phyloP scores from a whole-genome alignment of 495 filamentous ascomycete species.

The Endocarpon pusillum region DNA sequence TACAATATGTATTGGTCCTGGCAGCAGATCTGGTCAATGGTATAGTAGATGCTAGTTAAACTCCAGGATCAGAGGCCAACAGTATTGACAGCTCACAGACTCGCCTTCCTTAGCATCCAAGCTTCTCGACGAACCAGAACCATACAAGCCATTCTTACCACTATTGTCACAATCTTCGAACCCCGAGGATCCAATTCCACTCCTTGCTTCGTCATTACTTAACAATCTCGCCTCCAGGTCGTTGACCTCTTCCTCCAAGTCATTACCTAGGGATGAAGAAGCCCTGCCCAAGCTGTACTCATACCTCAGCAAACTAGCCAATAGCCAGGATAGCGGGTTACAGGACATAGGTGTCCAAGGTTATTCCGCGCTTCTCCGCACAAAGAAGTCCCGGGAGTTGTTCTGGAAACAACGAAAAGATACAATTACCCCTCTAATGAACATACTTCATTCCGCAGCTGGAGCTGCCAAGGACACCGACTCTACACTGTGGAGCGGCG shows the following conservation, averaged over 20 bases:
- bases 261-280: conserved; percentile 41
- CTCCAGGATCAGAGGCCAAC: background rate
- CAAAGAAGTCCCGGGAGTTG: conserved; percentile 50
- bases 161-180: conserved; percentile 67
- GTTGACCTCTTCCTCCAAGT: conserved; percentile 37
- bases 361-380: conserved; percentile 75
- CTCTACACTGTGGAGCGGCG: conserved; percentile 52
- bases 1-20: conserved; percentile 88
- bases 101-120: conserved; percentile 58
- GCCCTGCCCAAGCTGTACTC: conserved; percentile 73
- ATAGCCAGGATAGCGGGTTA: conserved; percentile 67
- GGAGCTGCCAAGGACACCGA: conserved; percentile 49
- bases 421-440: conserved; percentile 64
- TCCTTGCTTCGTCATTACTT: conserved; percentile 79
- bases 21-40: conserved; percentile 77
- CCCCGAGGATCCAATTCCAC: conserved; percentile 68
- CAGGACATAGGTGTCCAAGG: conserved; percentile 92
- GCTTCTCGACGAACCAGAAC: conserved; percentile 55
- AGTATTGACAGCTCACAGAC: conserved; percentile 29
- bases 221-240: conserved; percentile 62
- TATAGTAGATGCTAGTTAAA: conserved; percentile 25
- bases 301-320: conserved; percentile 65
- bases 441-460: conserved; percentile 65
- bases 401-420: conserved; percentile 82
- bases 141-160: conserved; percentile 73